Evolutionary conservation across 1,284 basidiomycete genomes (phyloP), one percentile per base, ranked within the genome.

Genomic region (Neolentinus lepideus): DNA sequence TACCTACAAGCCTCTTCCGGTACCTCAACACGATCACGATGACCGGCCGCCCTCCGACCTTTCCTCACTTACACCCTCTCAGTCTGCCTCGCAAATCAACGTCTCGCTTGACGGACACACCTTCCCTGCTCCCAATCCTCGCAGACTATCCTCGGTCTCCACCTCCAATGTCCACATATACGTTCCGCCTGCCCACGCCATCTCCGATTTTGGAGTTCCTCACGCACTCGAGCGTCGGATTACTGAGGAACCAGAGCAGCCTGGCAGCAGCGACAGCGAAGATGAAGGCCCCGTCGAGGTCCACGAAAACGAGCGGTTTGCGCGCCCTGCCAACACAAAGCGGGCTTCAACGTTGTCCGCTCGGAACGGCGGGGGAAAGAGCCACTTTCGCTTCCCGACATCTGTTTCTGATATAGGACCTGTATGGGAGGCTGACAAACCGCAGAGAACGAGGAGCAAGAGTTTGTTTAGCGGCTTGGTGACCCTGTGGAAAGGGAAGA

Each of bases 221-320:
- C 59, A 12, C 38, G 52, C 11, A 24, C 36, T 27, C 19, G 47
- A 54, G 25, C 67, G 69, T 19, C 70, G 71, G 38, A 81, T 79
- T 50, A 74, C 72, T 1, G 80, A 78, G 59, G 81, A 73, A 21
- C 38, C 38, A 16, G 54, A 45, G 68, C 70, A 26, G 56, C 72
- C 29, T 12, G 35, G 35, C 57, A 57, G 52, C 31, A 73, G 72
- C 6, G 74, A 72, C 0, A 70, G 67, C 0, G 66, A 63, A 4
- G 71, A 69, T 29, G 70, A 71, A 22, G 63, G 65, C 2, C 64
- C 68, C 19, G 66, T 81, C 3, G 70, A 74, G 54, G 72, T 85
- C 8, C 74, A 82, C 45, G 85, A 88, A 60, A 88, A 89, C 58
- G 71, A 78, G 19, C 76, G 78, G 2, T 88, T 84, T 58, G 60